A percentile compares a stretch with the other conserved stretches of the same genome.
These are phyloP conservation scores for Polygonum maritimum DNA, from an alignment of 148 eudicot genomes.

Conservation along the genomic window DNA sequence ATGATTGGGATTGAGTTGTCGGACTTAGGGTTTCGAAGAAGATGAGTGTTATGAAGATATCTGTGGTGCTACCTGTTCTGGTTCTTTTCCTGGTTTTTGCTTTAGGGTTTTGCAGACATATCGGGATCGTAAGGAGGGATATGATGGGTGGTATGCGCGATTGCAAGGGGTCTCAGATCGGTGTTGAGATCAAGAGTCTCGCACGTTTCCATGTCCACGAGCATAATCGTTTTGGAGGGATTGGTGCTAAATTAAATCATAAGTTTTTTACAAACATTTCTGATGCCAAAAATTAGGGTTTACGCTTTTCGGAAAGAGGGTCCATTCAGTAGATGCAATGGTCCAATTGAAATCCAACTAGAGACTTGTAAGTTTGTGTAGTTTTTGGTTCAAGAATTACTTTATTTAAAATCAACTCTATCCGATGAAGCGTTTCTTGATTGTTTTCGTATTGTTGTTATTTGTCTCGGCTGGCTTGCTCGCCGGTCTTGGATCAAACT, in stretches of 20 bases:
- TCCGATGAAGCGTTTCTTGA: no score
- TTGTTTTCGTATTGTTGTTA: no score
- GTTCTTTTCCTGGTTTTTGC: not conserved
- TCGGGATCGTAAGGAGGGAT: not conserved
- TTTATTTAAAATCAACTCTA: no score
- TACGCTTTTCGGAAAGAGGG: not conserved
- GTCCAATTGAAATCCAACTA: no score
- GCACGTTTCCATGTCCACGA: constrained; percentile 10
- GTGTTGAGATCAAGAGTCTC: constrained; percentile 1
- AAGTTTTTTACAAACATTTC: not conserved
- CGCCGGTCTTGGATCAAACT: constrained; percentile 53
- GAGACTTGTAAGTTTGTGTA: no score
- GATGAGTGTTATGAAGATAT: not conserved
- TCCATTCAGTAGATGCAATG: no score
- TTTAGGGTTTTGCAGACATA: constrained; percentile 4
- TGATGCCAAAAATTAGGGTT: not conserved
- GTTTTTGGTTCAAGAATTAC: no score
- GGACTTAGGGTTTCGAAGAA: no score
- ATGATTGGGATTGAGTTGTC: no score
- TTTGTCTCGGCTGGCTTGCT: constrained; percentile 81
- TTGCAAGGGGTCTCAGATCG: not conserved
- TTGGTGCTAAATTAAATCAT: not conserved
- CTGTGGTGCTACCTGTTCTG: not conserved
- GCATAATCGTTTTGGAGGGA: not conserved
- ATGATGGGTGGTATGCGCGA: not conserved